Evolutionary conservation across 805 yeast genomes (phyloP).

Genomic region (Limtongia smithiae): DNA sequence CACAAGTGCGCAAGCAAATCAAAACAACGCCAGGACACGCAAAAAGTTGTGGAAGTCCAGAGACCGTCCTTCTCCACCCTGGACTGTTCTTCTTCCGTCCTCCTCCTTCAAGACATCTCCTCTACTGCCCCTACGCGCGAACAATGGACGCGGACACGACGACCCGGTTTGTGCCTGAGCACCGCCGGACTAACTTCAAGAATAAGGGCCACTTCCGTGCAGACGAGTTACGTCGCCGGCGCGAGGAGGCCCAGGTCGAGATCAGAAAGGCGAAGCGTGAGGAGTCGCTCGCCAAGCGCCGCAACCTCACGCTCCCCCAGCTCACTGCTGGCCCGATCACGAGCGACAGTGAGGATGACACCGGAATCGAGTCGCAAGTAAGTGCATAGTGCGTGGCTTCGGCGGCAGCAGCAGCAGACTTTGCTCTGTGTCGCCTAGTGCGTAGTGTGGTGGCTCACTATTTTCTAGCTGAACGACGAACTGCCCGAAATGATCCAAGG

Average conservation of each 20-base stretch:
- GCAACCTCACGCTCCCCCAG: constrained; percentile 56
- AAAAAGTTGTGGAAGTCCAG: too few species aligned
- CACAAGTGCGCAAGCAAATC: too few species aligned
- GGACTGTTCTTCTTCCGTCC: not conserved
- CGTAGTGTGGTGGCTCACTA: not conserved
- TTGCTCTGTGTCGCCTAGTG: not conserved
- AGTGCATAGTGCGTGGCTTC: constrained; percentile 7
- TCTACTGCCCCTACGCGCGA: not conserved
- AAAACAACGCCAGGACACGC: too few species aligned
- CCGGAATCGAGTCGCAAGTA: constrained; percentile 34
- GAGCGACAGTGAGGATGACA: constrained; percentile 47
- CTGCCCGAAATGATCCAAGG: constrained; percentile 82
- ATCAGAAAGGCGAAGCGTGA: constrained; percentile 95
- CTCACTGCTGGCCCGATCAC: constrained; percentile 39
- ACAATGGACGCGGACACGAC: constrained; percentile 76
- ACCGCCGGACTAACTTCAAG: constrained; percentile 93
- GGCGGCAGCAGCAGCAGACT: too few species aligned
- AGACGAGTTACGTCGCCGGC: constrained; percentile 95
- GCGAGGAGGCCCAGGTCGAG: constrained; percentile 96
- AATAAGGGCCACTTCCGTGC: constrained; percentile 90
- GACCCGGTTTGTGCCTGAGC: constrained; percentile 88
- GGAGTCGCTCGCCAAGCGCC: constrained; percentile 88
- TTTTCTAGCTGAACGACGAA: constrained; percentile 44
- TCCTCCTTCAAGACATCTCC: not conserved
- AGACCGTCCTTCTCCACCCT: not conserved